Base-by-base conservation (phyloP, 176 grass and related monocot genomes). In the Zoysia pacifica region DNA sequence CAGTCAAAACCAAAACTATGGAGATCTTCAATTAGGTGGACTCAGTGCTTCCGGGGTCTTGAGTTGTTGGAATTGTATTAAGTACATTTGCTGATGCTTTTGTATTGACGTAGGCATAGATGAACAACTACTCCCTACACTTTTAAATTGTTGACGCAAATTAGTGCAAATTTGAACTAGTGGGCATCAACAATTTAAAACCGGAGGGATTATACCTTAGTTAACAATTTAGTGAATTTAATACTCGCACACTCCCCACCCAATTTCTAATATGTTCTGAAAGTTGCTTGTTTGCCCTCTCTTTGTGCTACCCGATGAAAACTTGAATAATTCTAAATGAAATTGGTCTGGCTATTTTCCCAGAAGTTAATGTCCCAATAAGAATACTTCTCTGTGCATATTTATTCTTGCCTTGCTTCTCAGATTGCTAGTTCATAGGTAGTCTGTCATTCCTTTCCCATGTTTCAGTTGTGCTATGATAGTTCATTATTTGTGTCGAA, bases 1-100 rank as follows among this genome's bases (percentile, higher is more conserved):
- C 44, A 69, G n/a, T 76, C 28, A 28, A 28, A 28, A 28, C 28
- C 60, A 50, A 62, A 45, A 75, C 40, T n/a, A 13, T 52, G 14
- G 2, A 3, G 46, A 9, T 69, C 54, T 69, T 65, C n/a, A 72
- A 48, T 66, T 77, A 66, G 58, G 66, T 70, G 14, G 62, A n/a
- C 41, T 78, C 51, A 16, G 1, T 56, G 18, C 15, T 77, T 88
- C 6, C 15, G 18, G 11, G 12, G 11, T 74, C 15, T 40, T 83
- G 46, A 51, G 4, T 82, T 77, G 6, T 50, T 55, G 64, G 11
- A 8, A 52, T 75, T 39, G 2, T 65, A 18, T 74, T 44, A 43
- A 15, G n/a, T 70, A 35, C 35, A 20, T 70, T 70, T 52, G 0
- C 2, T 53, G 12, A 72, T 53, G 12, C 13, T 18, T 52, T 53